A percentile compares a stretch with the other conserved stretches of the same genome.
Conservation (phyloP, 805 yeast species). For the Saccharomyces eubayanus region DNA sequence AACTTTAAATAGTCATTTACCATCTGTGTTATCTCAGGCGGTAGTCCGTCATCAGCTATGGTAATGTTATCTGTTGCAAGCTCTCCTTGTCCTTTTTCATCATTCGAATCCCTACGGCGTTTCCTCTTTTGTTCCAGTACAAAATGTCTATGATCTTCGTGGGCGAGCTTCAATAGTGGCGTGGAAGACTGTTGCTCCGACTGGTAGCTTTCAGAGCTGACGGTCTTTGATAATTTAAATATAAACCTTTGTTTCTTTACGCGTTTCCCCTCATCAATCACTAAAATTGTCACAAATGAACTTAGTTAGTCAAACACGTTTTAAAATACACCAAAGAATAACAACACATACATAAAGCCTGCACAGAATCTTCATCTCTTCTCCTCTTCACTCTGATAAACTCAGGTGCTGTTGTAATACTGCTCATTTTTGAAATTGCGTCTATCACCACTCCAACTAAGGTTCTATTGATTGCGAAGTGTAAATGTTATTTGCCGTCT, state of each 20-base stretch:
- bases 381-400: slow-evolving; percentile 79
- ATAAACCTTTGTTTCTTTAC: slow-evolving; percentile 31
- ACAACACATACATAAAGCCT: slow-evolving; percentile 48
- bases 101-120: slow-evolving; percentile 20
- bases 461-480: background rate
- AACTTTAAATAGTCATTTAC: slow-evolving; percentile 48
- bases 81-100: slow-evolving; percentile 1
- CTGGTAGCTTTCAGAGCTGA: slow-evolving; percentile 27
- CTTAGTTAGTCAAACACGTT: background rate
- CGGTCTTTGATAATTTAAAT: slow-evolving; percentile 43
- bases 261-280: slow-evolving; percentile 29
- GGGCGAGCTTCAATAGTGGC: slow-evolving; percentile 22
- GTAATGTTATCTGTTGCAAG: background rate
- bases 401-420: slow-evolving; percentile 37
- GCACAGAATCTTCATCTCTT: slow-evolving; percentile 80
- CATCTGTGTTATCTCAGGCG: slow-evolving; percentile 69
- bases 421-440: slow-evolving; percentile 17
- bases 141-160: slow-evolving; percentile 21
- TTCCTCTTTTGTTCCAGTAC: slow-evolving; percentile 26
- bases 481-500: background rate
- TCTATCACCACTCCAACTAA: background rate
- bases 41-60: slow-evolving; percentile 30
- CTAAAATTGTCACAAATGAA: slow-evolving; percentile 9
- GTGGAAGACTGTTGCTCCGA: slow-evolving; percentile 22
- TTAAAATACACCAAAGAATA: background rate